These are phyloP conservation scores for Beta lomatogona DNA, from an alignment of 179 eudicot species.

Conservation along the genomic window DNA sequence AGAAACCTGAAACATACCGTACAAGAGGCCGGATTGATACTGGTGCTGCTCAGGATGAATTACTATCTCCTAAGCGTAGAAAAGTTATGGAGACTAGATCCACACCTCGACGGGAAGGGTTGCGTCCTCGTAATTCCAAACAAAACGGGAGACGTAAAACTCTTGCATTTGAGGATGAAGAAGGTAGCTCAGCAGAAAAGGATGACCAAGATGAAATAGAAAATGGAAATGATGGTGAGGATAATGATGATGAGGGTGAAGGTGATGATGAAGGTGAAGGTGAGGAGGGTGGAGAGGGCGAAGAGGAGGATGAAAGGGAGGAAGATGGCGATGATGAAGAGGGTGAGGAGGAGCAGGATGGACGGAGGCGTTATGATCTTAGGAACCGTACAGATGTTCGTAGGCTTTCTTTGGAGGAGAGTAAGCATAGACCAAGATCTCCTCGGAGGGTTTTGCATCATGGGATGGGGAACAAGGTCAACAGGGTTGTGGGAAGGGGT, in stretches of 20 bases:
- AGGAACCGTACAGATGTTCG: conserved; percentile 94
- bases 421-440: conserved; percentile 88
- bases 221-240: conserved; percentile 69
- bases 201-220: conserved; percentile 66
- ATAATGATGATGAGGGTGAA: conserved; percentile 65
- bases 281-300: conserved; percentile 63
- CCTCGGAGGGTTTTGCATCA: conserved; percentile 91
- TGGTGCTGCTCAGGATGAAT: conserved; percentile 56
- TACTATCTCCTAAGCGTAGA: conserved; percentile 50
- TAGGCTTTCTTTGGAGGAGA: conserved; percentile 71
- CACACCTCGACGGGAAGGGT: conserved; percentile 80
- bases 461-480: conserved; percentile 89
- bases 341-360: conserved; percentile 86
- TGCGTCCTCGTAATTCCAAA: conserved; percentile 84
- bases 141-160: conserved; percentile 41
- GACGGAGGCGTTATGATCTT: conserved; percentile 90
- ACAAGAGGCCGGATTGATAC: conserved; percentile 62
- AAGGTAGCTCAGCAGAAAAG: conserved; percentile 73
- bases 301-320: conserved; percentile 53
- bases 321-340: conserved; percentile 69
- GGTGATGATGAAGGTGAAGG: conserved; percentile 70
- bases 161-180: conserved; percentile 66
- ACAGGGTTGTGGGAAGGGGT: conserved; percentile 86
- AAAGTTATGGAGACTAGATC: conserved; percentile 42
- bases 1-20: conserved; percentile 64